Evolutionary conservation across 1,139 yeast genomes (phyloP).

Genomic region (Blastobotrys indianensis): DNA sequence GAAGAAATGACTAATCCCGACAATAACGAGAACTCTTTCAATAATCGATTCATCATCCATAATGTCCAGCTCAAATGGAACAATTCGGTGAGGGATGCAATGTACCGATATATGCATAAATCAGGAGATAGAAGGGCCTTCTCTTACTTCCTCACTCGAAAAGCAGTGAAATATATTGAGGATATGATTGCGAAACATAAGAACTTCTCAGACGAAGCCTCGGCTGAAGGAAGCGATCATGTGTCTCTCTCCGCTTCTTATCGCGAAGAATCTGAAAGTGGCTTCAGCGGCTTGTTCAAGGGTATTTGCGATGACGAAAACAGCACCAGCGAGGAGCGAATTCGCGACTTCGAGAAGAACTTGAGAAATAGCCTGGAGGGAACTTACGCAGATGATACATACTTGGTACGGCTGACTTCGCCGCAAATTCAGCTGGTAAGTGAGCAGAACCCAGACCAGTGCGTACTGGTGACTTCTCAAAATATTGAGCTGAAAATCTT

Average conservation of each 20-base stretch:
- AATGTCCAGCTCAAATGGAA: slow-evolving; percentile 78
- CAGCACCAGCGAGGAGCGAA: neutral
- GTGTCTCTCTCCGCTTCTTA: slow-evolving; percentile 1
- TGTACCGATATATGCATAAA: slow-evolving; percentile 57
- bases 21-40: slow-evolving; percentile 36
- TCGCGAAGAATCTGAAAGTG: slow-evolving; percentile 4
- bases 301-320: slow-evolving; percentile 3
- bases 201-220: slow-evolving; percentile 3
- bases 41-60: slow-evolving; percentile 74
- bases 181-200: slow-evolving; percentile 37
- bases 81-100: slow-evolving; percentile 54
- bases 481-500: slow-evolving; percentile 65
- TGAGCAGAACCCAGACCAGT: slow-evolving; percentile 55
- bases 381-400: slow-evolving; percentile 49
- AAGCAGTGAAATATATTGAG: slow-evolving; percentile 64
- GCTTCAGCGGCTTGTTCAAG: slow-evolving; percentile 2
- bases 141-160: slow-evolving; percentile 58
- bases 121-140: slow-evolving; percentile 52
- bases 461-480: slow-evolving; percentile 65
- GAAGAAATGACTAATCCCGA: slow-evolving; percentile 25
- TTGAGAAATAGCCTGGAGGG: slow-evolving; percentile 39
- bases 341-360: slow-evolving; percentile 44
- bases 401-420: slow-evolving; percentile 62
- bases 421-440: slow-evolving; percentile 85
- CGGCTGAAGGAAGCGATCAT: neutral